These are phyloP conservation scores for Mercurialis annua DNA, from an alignment of 345 rosid genomes.

Conservation along the genomic window DNA sequence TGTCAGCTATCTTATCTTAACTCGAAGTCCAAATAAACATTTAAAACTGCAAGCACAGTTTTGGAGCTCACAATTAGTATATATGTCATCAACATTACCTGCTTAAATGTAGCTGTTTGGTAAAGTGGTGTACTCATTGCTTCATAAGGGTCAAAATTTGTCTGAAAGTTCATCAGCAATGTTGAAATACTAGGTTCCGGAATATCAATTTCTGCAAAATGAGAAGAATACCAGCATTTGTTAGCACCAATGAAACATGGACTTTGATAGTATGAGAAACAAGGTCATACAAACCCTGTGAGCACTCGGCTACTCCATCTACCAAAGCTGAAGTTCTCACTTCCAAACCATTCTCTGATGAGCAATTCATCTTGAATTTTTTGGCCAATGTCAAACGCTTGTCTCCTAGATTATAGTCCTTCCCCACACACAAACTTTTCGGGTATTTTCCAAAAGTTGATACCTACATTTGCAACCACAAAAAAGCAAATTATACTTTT, in stretches of 20 bases:
- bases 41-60: not conserved
- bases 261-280: not conserved
- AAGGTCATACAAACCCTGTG: conserved; percentile 34
- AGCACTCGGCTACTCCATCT: conserved; percentile 27
- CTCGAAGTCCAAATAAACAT: not conserved
- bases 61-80: not conserved
- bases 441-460: conserved; percentile 17
- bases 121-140: conserved; percentile 87
- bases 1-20: not conserved
- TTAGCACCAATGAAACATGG: not conserved
- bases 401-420: conserved; percentile 24
- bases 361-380: conserved; percentile 42
- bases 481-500: not conserved
- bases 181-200: conserved; percentile 71
- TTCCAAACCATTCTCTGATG: conserved; percentile 41
- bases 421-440: conserved; percentile 24
- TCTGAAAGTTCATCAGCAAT: conserved; percentile 60
- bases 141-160: conserved; percentile 71
- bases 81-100: conserved; percentile 37
- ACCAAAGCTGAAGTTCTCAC: conserved; percentile 40
- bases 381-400: conserved; percentile 24
- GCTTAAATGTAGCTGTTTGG: conserved; percentile 92
- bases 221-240: not conserved
- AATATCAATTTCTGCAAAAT: conserved; percentile 37
- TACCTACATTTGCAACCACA: conserved; percentile 35